A percentile compares a stretch with the other conserved stretches of the same genome.
Evolutionary conservation across 2,329 filamentous ascomycete species (phyloP).

Genomic region (Didymella exigua): DNA sequence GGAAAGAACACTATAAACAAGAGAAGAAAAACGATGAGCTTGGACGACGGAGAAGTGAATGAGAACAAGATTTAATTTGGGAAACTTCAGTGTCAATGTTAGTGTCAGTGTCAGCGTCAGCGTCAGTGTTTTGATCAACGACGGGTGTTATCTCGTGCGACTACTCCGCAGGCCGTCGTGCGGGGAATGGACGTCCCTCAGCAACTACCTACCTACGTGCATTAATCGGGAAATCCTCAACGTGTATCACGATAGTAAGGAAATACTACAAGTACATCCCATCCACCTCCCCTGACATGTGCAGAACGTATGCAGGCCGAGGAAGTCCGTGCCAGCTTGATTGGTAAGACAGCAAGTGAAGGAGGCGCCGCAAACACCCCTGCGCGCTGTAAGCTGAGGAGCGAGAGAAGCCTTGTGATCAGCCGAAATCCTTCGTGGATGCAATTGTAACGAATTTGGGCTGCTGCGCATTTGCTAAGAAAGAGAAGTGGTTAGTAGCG

Average conservation of each 20-base stretch:
- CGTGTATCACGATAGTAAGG: constrained; percentile 7
- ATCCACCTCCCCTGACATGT: constrained; percentile 14
- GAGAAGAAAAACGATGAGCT: neutral
- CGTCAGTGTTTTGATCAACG: constrained; percentile 5
- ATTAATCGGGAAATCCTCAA: constrained; percentile 11
- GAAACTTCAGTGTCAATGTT: neutral
- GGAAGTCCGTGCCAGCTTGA: constrained; percentile 9
- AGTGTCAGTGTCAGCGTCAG: neutral
- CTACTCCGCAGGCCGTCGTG: constrained; percentile 10
- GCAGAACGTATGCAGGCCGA: constrained; percentile 7
- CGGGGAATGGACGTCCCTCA: constrained; percentile 10
- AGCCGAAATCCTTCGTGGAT: constrained; percentile 5
- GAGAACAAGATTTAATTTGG: neutral
- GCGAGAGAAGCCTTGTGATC: constrained; percentile 14
- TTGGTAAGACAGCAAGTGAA: constrained; percentile 14
- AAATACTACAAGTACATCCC: neutral
- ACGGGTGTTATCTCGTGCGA: constrained; percentile 7
- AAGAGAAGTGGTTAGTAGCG: neutral
- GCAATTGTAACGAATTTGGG: neutral
- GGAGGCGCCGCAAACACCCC: constrained; percentile 6
- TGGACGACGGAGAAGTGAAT: neutral
- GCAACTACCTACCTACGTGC: constrained; percentile 6
- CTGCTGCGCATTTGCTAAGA: neutral
- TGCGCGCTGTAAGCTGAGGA: constrained; percentile 14
- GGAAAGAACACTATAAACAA: neutral